Conservation (phyloP, 2,329 filamentous ascomycete species). For the Didymella arachidicola region DNA sequence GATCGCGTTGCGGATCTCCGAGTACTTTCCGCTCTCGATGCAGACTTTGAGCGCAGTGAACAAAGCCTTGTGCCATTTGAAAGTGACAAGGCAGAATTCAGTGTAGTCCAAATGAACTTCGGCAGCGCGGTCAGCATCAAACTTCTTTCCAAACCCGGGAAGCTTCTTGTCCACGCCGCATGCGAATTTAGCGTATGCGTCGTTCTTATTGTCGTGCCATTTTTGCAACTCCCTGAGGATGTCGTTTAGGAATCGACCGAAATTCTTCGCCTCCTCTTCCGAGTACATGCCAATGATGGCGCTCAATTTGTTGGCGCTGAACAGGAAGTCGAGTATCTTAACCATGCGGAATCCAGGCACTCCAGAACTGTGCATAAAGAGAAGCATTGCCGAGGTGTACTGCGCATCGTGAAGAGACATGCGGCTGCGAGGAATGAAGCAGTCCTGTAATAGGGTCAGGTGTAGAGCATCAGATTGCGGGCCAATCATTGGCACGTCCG, state of each 20-base stretch:
- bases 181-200: slow-evolving; percentile 81
- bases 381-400: slow-evolving; percentile 85
- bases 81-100: slow-evolving; percentile 83
- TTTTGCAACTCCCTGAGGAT: slow-evolving; percentile 78
- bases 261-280: slow-evolving; percentile 86
- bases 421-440: slow-evolving; percentile 85
- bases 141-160: slow-evolving; percentile 78
- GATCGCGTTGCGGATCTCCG: slow-evolving; percentile 96
- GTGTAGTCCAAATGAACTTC: slow-evolving; percentile 80
- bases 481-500: slow-evolving; percentile 66
- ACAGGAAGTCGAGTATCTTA: slow-evolving; percentile 82
- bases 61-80: slow-evolving; percentile 88
- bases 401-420: slow-evolving; percentile 87
- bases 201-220: slow-evolving; percentile 81
- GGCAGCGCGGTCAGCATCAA: slow-evolving; percentile 75
- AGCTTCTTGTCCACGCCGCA: slow-evolving; percentile 71
- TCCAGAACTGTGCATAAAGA: slow-evolving; percentile 83
- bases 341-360: slow-evolving; percentile 87
- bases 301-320: slow-evolving; percentile 81
- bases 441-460: slow-evolving; percentile 83
- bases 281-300: slow-evolving; percentile 89
- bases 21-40: slow-evolving; percentile 85
- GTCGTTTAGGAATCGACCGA: slow-evolving; percentile 90
- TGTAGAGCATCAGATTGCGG: slow-evolving; percentile 68
- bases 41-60: slow-evolving; percentile 82